Base-by-base conservation (phyloP, 2,329 filamentous ascomycete species). In the Pseudogymnoascus sp. region DNA sequence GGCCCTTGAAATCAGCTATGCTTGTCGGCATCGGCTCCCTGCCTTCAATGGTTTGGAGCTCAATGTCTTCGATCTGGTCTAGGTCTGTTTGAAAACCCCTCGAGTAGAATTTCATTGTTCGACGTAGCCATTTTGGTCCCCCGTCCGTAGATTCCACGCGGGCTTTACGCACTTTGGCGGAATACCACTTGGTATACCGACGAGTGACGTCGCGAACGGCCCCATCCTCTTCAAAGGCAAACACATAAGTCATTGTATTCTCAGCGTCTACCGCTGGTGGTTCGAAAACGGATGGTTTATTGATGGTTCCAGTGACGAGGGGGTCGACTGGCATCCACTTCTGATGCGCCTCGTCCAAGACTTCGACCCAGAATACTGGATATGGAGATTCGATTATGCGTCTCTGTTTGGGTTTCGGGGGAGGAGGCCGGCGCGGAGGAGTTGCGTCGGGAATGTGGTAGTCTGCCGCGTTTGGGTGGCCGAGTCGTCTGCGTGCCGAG, bases 361-460 rank as follows among this genome's bases (percentile, higher is more conserved):
- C 88, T 76, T 99, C 95, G 0, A 97, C 88, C 95, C 95, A 99
- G 72, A 92, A 97, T 2, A 97, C 82, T 0, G 95, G 95, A 70
- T 88, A 90, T 0, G 84, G 75, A 0, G 91, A 93, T 71, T 93
- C 90, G 23, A 81, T 82, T 9, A 88, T 82, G 12, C 72, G 76
- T 72, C 76, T 61, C 67, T 70, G 23, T 72, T 75, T 70, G 69
- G 68, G 68, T 72, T 74, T 25, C 66, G 68, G 40, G 69, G 69
- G n/a, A 71, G 71, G 49, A 18, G 75, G 75, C 36, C 73, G 72
- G 23, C 76, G 74, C 9, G 73, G 75, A 65, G 68, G 63, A 53
- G 61, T 64, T 71, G 62, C 78, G 1, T 72, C 66, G 2, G 83
- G 83, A 31, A 84, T 74, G 9, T 79, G 72, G 68, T 82, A 85